Percentiles rank a stretch among this genome's conserved stretches.
Conservation (phyloP, 345 rosid genomes). For the Zanthoxylum bungeanum region DNA sequence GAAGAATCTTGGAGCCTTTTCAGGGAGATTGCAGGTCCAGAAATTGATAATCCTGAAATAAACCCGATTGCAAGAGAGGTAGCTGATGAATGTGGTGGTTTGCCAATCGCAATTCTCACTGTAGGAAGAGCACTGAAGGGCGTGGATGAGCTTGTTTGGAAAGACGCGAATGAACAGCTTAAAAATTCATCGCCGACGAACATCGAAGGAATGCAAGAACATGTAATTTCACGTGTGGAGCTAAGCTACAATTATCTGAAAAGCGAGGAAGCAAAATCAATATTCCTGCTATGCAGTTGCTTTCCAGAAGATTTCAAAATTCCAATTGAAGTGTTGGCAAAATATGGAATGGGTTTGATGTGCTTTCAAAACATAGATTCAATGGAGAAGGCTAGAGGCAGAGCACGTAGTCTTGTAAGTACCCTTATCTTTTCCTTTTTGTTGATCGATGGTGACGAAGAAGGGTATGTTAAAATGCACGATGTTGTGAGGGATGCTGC, state of each 20-base stretch:
- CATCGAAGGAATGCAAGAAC: not conserved
- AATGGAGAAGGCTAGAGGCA: not conserved
- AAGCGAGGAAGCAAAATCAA: not conserved
- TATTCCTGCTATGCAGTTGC: constrained; percentile 10
- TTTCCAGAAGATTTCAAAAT: constrained; percentile 12
- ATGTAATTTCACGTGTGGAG: not conserved
- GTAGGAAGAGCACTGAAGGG: constrained; percentile 4
- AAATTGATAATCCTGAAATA: not conserved
- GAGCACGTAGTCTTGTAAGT: not conserved
- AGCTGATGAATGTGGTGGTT: constrained; percentile 10
- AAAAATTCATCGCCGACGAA: not conserved
- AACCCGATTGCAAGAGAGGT: not conserved
- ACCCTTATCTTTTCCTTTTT: not conserved
- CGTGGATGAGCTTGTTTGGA: not conserved
- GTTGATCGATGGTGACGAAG: not conserved
- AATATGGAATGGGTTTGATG: not conserved
- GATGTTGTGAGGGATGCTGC: not conserved
- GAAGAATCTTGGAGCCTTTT: constrained; percentile 13
- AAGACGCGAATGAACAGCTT: not conserved
- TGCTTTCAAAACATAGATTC: not conserved
- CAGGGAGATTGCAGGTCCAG: not conserved
- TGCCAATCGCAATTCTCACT: constrained; percentile 11
- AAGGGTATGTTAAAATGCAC: not conserved
- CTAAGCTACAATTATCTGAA: not conserved
- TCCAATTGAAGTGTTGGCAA: not conserved